These are phyloP conservation scores for Fistulina hepatica DNA, from an alignment of 1,284 basidiomycete genomes.

Conservation along the genomic window DNA sequence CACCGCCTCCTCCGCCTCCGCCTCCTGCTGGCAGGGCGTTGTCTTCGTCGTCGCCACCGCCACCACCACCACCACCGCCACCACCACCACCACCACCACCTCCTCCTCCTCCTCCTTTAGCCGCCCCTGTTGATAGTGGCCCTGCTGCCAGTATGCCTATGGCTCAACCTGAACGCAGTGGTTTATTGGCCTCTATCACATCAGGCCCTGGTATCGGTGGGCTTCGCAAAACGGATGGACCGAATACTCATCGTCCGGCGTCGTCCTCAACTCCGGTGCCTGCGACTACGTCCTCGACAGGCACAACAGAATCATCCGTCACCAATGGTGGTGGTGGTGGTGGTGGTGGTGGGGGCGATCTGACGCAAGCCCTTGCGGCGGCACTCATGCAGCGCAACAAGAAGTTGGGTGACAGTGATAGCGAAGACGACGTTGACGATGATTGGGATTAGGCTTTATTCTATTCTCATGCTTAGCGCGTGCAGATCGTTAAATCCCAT, in stretches of 20 bases:
- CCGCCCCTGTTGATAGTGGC: slow-evolving; percentile 12
- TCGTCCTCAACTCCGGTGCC: slow-evolving; percentile 19
- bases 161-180: slow-evolving; percentile 42
- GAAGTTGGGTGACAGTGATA: slow-evolving; percentile 80
- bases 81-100: slow-evolving; percentile 18
- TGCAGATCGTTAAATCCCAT: too few relatives aligned
- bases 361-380: slow-evolving; percentile 43
- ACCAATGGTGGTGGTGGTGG: slow-evolving; percentile 28
- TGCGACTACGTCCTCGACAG: slow-evolving; percentile 34
- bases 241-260: slow-evolving; percentile 17
- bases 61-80: slow-evolving; percentile 27
- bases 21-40: slow-evolving; percentile 24
- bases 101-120: slow-evolving; percentile 9
- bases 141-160: slow-evolving; percentile 24
- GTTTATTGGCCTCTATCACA: slow-evolving; percentile 45
- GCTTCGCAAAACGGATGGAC: slow-evolving; percentile 54
- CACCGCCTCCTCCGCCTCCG: slow-evolving; percentile 25
- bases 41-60: too few relatives aligned
- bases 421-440: slow-evolving; percentile 85
- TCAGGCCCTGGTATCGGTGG: slow-evolving; percentile 52
- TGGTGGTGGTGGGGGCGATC: slow-evolving; percentile 32
- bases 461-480: too few relatives aligned
- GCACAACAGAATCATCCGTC: too few relatives aligned
- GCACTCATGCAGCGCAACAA: slow-evolving; percentile 68
- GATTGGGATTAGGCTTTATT: slow-evolving; percentile 61